Evolutionary conservation across 2,329 filamentous ascomycete species (phyloP), one percentile per base, ranked within the genome.

Genomic region (Fusarium cyanostomum): DNA sequence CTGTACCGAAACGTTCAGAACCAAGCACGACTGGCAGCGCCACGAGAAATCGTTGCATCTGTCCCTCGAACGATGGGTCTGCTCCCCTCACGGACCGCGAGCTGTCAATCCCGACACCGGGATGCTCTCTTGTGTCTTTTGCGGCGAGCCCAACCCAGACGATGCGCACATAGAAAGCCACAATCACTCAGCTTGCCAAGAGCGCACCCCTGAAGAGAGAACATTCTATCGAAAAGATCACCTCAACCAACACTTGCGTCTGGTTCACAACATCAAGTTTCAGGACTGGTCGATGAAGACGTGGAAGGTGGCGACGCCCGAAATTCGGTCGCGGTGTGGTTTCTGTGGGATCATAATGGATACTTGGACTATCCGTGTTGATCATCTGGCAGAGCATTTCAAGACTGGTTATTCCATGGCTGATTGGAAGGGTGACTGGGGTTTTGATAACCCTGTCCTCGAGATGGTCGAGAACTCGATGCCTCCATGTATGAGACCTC

Each of bases 401-500:
- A 89, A 88, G 75, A 84, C 81, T 24, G 86, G 87, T 76, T 84
- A 83, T 63, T 86, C 84, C 69, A 89, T 89, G 86, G 84, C 83
- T 62, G 85, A 89, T 74, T 89, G 87, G 87, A 87, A 88, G 80
- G 87, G 87, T 78, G 86, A 87, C 74, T 89, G 86, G 86, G 87
- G 87, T 80, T 89, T 89, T 62, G 86, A 89, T 52, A 77, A 78
- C 26, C 82, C 84, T 31, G 82, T 89, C 37, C 78, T 87, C 66
- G 80, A 86, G 61, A 83, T 88, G 79, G 83, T 89, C 68, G 86
- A 89, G 74, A 89, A 89, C 70, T 86, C 86, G 42, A 87, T 89
- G 56, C 87, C 86, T 51, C 86, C 86, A 45, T 89, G 85, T 87
- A 81, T 79, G 83, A 77, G 76, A 72, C 72, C 72, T 68, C 60